Evolutionary conservation across 805 yeast species (phyloP).

Genomic region (Nakazawaea siamensis): DNA sequence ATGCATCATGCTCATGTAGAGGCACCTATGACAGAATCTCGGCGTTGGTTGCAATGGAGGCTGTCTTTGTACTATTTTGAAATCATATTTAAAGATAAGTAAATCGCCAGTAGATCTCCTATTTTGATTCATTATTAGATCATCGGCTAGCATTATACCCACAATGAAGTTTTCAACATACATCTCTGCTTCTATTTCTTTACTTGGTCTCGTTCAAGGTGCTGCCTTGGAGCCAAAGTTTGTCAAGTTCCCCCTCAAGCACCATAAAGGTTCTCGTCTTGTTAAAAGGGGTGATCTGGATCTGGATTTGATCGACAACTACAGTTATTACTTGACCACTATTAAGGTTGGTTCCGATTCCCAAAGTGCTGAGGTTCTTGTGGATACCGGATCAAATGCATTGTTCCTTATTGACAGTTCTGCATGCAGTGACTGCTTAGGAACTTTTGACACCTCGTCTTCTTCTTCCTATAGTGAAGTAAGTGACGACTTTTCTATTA

Average conservation of each 20-base stretch:
- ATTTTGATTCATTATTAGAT: too few species aligned
- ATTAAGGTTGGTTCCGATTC: slow-evolving; percentile 48
- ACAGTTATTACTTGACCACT: slow-evolving; percentile 36
- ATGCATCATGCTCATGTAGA: too few species aligned
- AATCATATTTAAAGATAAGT: too few species aligned
- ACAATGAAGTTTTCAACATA: too few species aligned
- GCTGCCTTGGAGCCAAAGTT: slow-evolving; percentile 7
- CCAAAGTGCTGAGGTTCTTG: slow-evolving; percentile 42
- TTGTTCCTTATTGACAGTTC: slow-evolving; percentile 49
- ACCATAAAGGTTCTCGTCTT: neutral
- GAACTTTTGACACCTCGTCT: slow-evolving; percentile 15
- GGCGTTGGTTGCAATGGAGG: too few species aligned
- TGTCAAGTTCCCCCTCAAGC: slow-evolving; percentile 5
- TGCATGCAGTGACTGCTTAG: slow-evolving; percentile 20
- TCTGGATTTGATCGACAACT: slow-evolving; percentile 28
- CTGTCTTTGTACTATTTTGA: too few species aligned
- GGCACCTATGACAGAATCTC: too few species aligned
- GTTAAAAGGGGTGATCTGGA: slow-evolving; percentile 17
- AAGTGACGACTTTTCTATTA: slow-evolving; percentile 12
- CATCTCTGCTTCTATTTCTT: too few species aligned
- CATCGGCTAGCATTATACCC: too few species aligned
- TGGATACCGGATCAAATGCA: slow-evolving; percentile 75
- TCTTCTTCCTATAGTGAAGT: slow-evolving; percentile 14
- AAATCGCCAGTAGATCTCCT: too few species aligned
- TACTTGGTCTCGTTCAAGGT: too few species aligned